Base-by-base conservation (phyloP, 148 eudicot species). In the Fallopia convolvulus region DNA sequence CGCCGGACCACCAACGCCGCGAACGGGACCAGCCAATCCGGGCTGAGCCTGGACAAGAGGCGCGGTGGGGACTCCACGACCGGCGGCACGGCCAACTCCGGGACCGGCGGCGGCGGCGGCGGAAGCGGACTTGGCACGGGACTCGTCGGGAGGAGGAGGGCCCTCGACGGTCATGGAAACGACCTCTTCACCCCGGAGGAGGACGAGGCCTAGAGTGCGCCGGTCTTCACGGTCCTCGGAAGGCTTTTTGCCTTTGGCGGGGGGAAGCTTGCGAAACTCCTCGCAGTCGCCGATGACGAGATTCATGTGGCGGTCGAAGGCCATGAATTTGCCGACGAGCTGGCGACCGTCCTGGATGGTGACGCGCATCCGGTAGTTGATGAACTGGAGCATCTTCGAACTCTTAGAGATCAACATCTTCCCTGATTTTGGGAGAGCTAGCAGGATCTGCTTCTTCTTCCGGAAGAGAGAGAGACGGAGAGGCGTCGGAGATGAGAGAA, bases 231-330 rank as follows among this genome's bases (percentile, higher is more conserved):
- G 79, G 39, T 83, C 86, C 41, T 90, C 91, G 42, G 85, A 73
- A 10, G 83, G 79, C 26, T 86, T 81, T 72, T 88, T 80, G 76
- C 91, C 90, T 55, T 91, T 92, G 5, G 90, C 83, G 0, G 97
- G 92, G 0, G 96, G 96, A 1, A 92, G 90, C 61, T 89, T 89
- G 6, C 99, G 99, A 70, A 88, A 90, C 88, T 94, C 98, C 41
- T 92, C 98, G 79, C 98, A 94, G 66, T 94, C 97, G 50, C 97
- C 99, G 72, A 94, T 87, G 26, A 92, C 99, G 77, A 94, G 96
- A 74, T 94, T 94, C 99, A 94, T 94, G 89, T 92, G 99, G 61
- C 97, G 96, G 73, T 94, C 99, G 86, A 94, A 94, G 47, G 99
- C 97, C 93, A 94, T 91, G 88, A 94, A 94, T 55, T 92, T 92